Evolutionary conservation across 768 basidiomycete genomes (phyloP), one percentile per base, ranked within the genome.

Genomic region (Kockovaella imperatae): DNA sequence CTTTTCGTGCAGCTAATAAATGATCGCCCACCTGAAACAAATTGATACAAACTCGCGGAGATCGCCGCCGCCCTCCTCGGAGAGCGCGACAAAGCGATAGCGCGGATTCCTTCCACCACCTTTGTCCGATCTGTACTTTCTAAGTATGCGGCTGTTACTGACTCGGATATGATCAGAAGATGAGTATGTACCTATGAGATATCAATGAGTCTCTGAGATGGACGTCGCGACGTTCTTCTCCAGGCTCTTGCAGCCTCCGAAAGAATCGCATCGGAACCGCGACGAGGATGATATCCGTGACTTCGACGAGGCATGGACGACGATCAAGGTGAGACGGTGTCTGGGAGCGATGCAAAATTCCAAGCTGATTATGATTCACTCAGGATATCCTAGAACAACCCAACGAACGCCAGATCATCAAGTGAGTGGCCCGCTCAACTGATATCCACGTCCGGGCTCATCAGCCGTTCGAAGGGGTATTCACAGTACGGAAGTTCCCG

Each of bases 341-440:
- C 31, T 3, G 21, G 5, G 13, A 1, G 7, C 0, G 41, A 35
- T 5, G 34, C 41, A 31, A 17, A 35, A 28, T 32, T 10, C 1
- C 29, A 2, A 20, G 18, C 20, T 32, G 14, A 25, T 29, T 4
- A 5, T 7, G 43, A 31, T 41, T 41, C 35, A 35, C 15, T 6
- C 52, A 91, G 89, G 80, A 80, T 56, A 90, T 86, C 4, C 78
- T 95, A n/a, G 73, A 79, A 40, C 77, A 84, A 64, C 89, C 90
- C 0, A 88, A 95, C 70, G 89, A 95, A 74, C 78, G 89, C 32
- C 88, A 91, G 68, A 70, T 95, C 30, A 75, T 80, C 45, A 42
- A 50, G 64, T 67, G 32, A 30, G 59, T 40, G 5, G 15, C 34
- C 8, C 20, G 24, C 25, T 5, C 15, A 18, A 20, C 10, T 5